Evolutionary conservation across 495 filamentous ascomycete species (phyloP).

Genomic region (Penicillium mononematosum): DNA sequence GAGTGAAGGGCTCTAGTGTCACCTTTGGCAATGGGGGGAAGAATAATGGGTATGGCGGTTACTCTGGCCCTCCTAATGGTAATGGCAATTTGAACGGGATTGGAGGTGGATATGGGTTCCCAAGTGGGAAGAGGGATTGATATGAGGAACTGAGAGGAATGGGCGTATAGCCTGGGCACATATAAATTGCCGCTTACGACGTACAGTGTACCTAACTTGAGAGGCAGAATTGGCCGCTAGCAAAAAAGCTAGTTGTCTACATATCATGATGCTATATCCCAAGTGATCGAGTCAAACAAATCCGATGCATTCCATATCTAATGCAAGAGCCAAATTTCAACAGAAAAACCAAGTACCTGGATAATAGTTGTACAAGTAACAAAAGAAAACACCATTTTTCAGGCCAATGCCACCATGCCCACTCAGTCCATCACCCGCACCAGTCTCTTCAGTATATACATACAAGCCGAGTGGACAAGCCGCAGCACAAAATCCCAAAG

Average conservation of each 20-base stretch:
- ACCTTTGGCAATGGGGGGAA: slow-evolving; percentile 46
- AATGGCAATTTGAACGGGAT: slow-evolving; percentile 21
- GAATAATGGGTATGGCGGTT: slow-evolving; percentile 55
- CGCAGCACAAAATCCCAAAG: slow-evolving; percentile 4
- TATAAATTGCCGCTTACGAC: slow-evolving; percentile 5
- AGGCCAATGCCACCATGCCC: slow-evolving; percentile 4
- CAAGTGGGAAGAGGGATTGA: slow-evolving; percentile 56
- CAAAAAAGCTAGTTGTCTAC: neutral
- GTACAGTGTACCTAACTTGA: slow-evolving; percentile 14
- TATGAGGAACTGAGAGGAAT: neutral
- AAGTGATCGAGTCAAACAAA: slow-evolving; percentile 9
- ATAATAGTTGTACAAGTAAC: slow-evolving; percentile 25
- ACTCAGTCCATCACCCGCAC: slow-evolving; percentile 3
- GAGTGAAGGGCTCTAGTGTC: slow-evolving; percentile 34
- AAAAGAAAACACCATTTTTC: slow-evolving; percentile 13
- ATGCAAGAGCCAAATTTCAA: slow-evolving; percentile 19
- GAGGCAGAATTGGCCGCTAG: neutral
- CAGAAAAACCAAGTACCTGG: slow-evolving; percentile 12
- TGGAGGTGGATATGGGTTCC: slow-evolving; percentile 44
- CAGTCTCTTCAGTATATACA: slow-evolving; percentile 22
- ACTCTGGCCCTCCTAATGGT: slow-evolving; percentile 28
- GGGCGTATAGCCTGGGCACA: slow-evolving; percentile 9
- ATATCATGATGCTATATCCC: neutral
- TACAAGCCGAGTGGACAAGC: slow-evolving; percentile 15
- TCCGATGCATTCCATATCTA: slow-evolving; percentile 30